Evolutionary conservation across 305 asterid species (phyloP).

Genomic region (Solanum chacoense): DNA sequence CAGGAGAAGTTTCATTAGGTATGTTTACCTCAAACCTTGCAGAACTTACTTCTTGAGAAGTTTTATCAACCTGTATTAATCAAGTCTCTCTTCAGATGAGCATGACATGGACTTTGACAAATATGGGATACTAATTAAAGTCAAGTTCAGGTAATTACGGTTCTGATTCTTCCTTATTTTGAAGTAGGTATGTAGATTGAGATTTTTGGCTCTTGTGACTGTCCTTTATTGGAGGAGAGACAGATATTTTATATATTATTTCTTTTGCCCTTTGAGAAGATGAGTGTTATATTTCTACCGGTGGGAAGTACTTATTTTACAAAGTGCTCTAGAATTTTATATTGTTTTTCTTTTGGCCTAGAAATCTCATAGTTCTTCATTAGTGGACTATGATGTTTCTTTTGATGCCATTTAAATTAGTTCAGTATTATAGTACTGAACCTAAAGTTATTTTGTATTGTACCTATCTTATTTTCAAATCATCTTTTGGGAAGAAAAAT

Average conservation of each 20-base stretch:
- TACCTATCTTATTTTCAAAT: neutral
- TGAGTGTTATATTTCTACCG: neutral
- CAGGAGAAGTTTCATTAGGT: slow-evolving; percentile 96
- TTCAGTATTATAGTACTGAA: neutral
- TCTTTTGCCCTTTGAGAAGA: neutral
- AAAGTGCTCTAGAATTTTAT: neutral
- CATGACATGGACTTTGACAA: slow-evolving; percentile 71
- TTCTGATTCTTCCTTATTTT: neutral
- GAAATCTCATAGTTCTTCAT: neutral
- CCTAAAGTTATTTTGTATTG: neutral
- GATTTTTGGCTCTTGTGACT: neutral
- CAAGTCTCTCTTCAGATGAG: slow-evolving; percentile 53
- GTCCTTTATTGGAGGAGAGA: neutral
- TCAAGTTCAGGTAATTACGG: slow-evolving; percentile 73
- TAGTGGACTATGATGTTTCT: neutral
- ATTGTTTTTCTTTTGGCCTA: neutral
- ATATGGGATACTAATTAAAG: slow-evolving; percentile 90
- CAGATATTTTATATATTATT: neutral
- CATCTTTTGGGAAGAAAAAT: neutral
- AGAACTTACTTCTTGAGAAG: slow-evolving; percentile 5
- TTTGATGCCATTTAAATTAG: neutral
- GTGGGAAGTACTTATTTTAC: neutral
- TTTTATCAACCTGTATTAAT: slow-evolving; percentile 13
- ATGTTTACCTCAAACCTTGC: slow-evolving; percentile 3
- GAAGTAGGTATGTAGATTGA: neutral